Conservation (phyloP, 768 basidiomycete species). For the Crepidotus variabilis region DNA sequence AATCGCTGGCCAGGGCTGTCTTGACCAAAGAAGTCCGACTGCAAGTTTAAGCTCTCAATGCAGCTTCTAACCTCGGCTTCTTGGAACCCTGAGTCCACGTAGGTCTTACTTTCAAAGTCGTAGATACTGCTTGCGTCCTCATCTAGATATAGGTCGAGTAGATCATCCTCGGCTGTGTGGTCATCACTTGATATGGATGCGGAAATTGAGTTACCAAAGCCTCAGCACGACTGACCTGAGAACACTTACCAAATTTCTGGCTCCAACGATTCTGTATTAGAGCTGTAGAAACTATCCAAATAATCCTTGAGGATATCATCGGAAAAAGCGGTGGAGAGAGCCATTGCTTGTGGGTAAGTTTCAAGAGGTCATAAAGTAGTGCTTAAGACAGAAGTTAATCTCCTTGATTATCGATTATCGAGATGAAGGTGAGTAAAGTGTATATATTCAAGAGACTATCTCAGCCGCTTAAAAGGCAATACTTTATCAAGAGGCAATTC, state of each 20-base stretch:
- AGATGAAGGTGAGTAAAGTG: constrained; percentile 6
- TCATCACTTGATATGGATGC: neutral
- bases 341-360: neutral
- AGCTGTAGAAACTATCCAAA: neutral
- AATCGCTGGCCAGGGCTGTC: no score
- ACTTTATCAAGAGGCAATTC: neutral
- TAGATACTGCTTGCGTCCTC: neutral
- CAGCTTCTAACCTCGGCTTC: neutral
- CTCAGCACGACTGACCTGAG: neutral
- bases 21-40: no score
- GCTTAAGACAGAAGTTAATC: no score
- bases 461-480: neutral
- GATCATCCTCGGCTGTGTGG: neutral
- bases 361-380: neutral
- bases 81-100: neutral
- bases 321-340: neutral
- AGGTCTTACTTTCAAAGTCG: neutral
- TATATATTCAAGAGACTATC: neutral
- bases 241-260: neutral
- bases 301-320: neutral
- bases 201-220: neutral
- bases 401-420: constrained; percentile 1
- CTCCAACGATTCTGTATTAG: neutral
- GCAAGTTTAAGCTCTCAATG: neutral
- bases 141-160: neutral